Evolutionary conservation across 2,329 filamentous ascomycete species (phyloP).

Genomic region (Fusarium nelsonii): DNA sequence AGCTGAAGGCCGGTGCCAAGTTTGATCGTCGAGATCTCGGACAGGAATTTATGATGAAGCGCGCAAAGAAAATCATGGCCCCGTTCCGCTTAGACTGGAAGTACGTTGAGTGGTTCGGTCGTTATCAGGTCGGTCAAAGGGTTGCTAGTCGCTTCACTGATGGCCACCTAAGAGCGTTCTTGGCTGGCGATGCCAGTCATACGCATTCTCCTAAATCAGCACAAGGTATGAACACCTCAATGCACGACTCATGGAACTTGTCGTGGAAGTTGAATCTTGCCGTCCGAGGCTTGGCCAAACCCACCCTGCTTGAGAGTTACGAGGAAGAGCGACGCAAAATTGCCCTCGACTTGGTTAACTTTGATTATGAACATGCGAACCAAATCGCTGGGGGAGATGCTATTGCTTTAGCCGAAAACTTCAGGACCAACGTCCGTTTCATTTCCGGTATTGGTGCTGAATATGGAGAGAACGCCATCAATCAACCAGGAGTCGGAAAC

Average conservation of each 20-base stretch:
- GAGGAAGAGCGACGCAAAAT: slow-evolving; percentile 73
- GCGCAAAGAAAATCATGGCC: slow-evolving; percentile 70
- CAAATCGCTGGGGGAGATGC: slow-evolving; percentile 72
- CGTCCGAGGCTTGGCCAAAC: slow-evolving; percentile 68
- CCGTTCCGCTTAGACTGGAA: slow-evolving; percentile 70
- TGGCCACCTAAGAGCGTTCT: slow-evolving; percentile 71
- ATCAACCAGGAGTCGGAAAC: slow-evolving; percentile 55
- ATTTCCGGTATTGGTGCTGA: slow-evolving; percentile 79
- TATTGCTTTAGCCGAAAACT: slow-evolving; percentile 74
- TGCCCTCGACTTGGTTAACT: slow-evolving; percentile 69
- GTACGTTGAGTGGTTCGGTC: slow-evolving; percentile 77
- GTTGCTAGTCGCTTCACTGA: slow-evolving; percentile 78
- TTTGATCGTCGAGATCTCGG: slow-evolving; percentile 58
- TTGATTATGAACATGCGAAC: slow-evolving; percentile 69
- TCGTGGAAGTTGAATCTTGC: slow-evolving; percentile 65
- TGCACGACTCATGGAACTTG: slow-evolving; percentile 73
- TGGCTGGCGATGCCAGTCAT: slow-evolving; percentile 78
- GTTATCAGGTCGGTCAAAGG: slow-evolving; percentile 78
- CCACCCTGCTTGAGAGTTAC: slow-evolving; percentile 69
- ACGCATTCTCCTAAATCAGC: slow-evolving; percentile 80
- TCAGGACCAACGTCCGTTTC: slow-evolving; percentile 77
- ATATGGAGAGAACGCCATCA: slow-evolving; percentile 65
- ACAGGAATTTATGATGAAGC: slow-evolving; percentile 77
- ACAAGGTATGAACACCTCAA: slow-evolving; percentile 74
- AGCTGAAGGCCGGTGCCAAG: slow-evolving; percentile 63